Percentiles rank a stretch among this genome's conserved stretches.
phyloP scores from a whole-genome alignment of 2,329 filamentous ascomycete species.

The Chaetoscypha palmicola region DNA sequence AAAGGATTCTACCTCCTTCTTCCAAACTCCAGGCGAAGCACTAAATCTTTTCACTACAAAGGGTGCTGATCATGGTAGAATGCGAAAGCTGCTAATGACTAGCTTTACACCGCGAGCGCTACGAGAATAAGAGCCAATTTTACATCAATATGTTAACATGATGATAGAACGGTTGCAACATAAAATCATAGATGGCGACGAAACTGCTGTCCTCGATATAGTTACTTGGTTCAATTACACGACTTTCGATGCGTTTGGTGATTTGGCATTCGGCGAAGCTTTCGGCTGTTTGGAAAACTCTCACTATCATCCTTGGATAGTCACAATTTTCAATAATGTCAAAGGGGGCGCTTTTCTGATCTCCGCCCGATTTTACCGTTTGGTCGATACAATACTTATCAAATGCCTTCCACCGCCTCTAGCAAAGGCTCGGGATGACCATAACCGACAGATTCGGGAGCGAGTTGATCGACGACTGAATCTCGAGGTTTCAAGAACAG shows the following conservation, averaged over 20 bases:
- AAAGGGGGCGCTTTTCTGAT: constrained; percentile 1
- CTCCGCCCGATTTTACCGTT: constrained; percentile 1
- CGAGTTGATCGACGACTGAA: constrained; percentile 6
- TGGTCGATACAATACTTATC: background rate
- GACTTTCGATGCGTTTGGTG: constrained; percentile 36
- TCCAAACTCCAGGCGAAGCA: too few species aligned
- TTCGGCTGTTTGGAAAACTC: constrained; percentile 31
- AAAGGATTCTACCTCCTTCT: too few species aligned
- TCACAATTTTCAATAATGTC: constrained; percentile 1
- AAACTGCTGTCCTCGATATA: constrained; percentile 17
- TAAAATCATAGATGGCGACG: background rate
- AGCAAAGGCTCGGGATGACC: background rate
- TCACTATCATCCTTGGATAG: constrained; percentile 24
- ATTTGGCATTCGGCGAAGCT: constrained; percentile 38
- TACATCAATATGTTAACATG: constrained; percentile 10
- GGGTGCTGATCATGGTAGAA: constrained; percentile 24
- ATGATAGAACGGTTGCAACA: constrained; percentile 6
- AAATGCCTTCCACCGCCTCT: constrained; percentile 1
- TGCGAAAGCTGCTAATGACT: constrained; percentile 23
- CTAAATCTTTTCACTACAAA: too few species aligned
- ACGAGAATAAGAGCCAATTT: constrained; percentile 26
- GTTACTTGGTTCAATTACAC: constrained; percentile 32
- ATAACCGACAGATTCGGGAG: constrained; percentile 4
- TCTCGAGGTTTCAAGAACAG: background rate
- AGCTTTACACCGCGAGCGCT: constrained; percentile 30